Percentiles rank a stretch among this genome's conserved stretches.
These are phyloP conservation scores for Rhazya stricta DNA, from an alignment of 257 asterid genomes.

Conservation along the genomic window DNA sequence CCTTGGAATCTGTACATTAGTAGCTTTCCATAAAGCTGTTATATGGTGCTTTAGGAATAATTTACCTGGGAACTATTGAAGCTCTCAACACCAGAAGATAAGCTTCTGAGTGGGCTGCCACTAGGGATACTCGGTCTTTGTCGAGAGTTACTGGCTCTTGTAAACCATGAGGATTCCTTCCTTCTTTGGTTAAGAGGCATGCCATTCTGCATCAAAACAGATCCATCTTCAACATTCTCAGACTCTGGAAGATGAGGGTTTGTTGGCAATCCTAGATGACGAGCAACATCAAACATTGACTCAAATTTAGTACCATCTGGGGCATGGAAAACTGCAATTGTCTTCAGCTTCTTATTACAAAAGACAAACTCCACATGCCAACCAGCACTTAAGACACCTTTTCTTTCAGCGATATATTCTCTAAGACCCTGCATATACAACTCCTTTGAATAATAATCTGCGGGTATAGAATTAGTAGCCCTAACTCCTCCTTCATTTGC, in stretches of 20 bases:
- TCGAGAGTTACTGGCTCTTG: conserved; percentile 28
- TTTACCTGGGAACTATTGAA: conserved; percentile 17
- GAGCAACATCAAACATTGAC: conserved; percentile 73
- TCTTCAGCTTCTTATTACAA: conserved; percentile 39
- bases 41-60: conserved; percentile 4
- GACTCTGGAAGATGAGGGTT: conserved; percentile 27
- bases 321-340: conserved; percentile 56
- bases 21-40: background rate
- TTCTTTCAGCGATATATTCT: conserved; percentile 61
- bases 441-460: conserved; percentile 32
- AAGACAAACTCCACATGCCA: conserved; percentile 79
- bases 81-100: conserved; percentile 16
- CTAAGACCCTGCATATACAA: conserved; percentile 60
- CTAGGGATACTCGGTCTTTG: conserved; percentile 35
- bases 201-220: conserved; percentile 28
- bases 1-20: background rate
- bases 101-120: conserved; percentile 30
- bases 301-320: conserved; percentile 73
- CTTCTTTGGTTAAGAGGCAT: conserved; percentile 27
- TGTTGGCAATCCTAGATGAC: conserved; percentile 54
- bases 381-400: conserved; percentile 66
- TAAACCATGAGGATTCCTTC: conserved; percentile 40
- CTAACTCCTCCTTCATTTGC: conserved; percentile 28
- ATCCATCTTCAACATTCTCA: conserved; percentile 36
- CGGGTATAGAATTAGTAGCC: conserved; percentile 28